phyloP scores from a whole-genome alignment of 2,329 filamentous ascomycete genomes.

The Ceratocystis variospora region DNA sequence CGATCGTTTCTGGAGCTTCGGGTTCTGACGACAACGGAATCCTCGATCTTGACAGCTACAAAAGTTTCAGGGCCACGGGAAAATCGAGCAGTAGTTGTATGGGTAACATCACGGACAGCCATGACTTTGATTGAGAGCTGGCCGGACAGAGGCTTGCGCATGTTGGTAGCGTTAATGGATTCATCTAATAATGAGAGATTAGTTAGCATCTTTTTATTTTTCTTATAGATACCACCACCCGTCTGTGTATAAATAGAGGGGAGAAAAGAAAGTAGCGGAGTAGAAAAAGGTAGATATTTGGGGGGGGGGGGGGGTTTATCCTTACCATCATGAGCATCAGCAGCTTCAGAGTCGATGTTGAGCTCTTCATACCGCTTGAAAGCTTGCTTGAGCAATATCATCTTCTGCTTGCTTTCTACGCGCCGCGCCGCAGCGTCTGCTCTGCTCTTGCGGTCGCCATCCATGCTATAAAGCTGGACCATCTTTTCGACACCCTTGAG shows the following conservation, averaged over 20 bases:
- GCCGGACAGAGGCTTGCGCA: slow-evolving; percentile 90
- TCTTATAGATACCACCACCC: too few species aligned
- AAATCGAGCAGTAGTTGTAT: slow-evolving; percentile 72
- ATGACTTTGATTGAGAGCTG: slow-evolving; percentile 76
- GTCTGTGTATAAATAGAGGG: neutral
- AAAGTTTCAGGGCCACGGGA: slow-evolving; percentile 87
- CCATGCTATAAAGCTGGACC: slow-evolving; percentile 93
- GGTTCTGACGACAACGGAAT: slow-evolving; percentile 78
- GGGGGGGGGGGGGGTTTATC: neutral
- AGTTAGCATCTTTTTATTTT: neutral
- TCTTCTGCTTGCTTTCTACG: slow-evolving; percentile 96
- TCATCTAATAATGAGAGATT: slow-evolving; percentile 53
- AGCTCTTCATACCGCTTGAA: slow-evolving; percentile 94
- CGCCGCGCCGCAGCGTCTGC: slow-evolving; percentile 79
- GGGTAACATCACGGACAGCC: slow-evolving; percentile 86
- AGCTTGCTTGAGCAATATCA: slow-evolving; percentile 86
- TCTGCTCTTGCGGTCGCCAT: slow-evolving; percentile 90
- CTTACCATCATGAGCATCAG: slow-evolving; percentile 69
- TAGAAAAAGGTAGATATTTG: slow-evolving; percentile 11
- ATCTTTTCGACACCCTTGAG: slow-evolving; percentile 99
- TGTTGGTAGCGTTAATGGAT: slow-evolving; percentile 85
- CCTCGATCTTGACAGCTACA: slow-evolving; percentile 92
- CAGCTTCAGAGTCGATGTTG: slow-evolving; percentile 77
- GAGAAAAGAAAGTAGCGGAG: neutral
- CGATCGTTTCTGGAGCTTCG: slow-evolving; percentile 71